Conservation (phyloP, 2,329 filamentous ascomycete species). For the Myriosclerotinia scirpicola region DNA sequence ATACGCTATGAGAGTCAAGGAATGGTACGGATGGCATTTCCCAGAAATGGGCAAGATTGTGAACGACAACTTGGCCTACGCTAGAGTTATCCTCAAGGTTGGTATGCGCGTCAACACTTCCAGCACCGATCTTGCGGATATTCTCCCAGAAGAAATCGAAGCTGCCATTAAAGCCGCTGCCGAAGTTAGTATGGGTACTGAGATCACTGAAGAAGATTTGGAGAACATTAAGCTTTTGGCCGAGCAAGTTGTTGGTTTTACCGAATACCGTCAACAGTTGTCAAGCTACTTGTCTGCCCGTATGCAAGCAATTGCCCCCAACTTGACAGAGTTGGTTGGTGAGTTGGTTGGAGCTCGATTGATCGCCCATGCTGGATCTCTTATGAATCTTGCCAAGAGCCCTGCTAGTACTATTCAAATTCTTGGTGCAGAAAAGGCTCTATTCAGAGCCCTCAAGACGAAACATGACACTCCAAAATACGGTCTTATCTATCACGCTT, state of each 20-base stretch:
- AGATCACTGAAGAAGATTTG: conserved; percentile 89
- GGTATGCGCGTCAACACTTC: conserved; percentile 83
- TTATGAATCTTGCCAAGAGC: conserved; percentile 92
- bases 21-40: conserved; percentile 99
- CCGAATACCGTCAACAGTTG: conserved; percentile 85
- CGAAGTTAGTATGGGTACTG: conserved; percentile 97
- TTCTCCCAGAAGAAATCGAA: conserved; percentile 95
- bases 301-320: conserved; percentile 96
- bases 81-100: conserved; percentile 82
- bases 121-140: conserved; percentile 77
- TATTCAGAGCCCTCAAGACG: conserved; percentile 97
- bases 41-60: conserved; percentile 96
- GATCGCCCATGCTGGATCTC: conserved; percentile 90
- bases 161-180: conserved; percentile 87
- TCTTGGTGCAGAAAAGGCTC: conserved; percentile 95
- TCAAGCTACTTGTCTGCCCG: conserved; percentile 86
- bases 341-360: conserved; percentile 92
- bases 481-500: conserved; percentile 89
- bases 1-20: conserved; percentile 98
- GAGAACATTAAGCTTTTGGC: conserved; percentile 90
- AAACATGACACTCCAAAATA: conserved; percentile 99
- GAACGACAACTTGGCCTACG: conserved; percentile 94
- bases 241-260: conserved; percentile 89
- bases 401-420: conserved; percentile 97
- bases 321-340: conserved; percentile 88